Conservation (phyloP, 257 asterid species). For the Salvia hispanica region DNA sequence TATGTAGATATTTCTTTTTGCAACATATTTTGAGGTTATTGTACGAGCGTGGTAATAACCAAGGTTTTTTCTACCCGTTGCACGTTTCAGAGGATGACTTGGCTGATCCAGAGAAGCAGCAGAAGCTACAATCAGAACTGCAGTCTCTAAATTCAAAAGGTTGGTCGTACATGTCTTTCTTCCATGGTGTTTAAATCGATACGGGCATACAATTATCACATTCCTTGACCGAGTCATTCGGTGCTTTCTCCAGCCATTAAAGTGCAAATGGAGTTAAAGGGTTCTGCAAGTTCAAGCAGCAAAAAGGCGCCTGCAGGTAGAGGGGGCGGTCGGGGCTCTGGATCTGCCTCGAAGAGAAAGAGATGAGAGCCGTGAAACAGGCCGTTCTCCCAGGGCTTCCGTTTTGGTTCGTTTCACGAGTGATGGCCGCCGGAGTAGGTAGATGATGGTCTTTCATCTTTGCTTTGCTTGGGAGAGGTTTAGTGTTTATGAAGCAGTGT, state of each 20-base stretch:
- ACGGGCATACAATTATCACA: not conserved
- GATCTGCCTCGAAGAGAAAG: slow-evolving; percentile 71
- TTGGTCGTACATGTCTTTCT: slow-evolving; percentile 33
- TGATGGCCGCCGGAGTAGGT: not conserved
- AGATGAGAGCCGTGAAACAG: slow-evolving; percentile 42
- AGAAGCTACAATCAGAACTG: slow-evolving; percentile 70
- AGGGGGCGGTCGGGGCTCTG: slow-evolving; percentile 59
- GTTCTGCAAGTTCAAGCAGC: slow-evolving; percentile 54
- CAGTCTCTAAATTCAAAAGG: slow-evolving; percentile 72
- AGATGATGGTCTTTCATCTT: not conserved
- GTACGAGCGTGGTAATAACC: not conserved
- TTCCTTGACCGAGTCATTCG: not conserved
- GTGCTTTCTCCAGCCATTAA: slow-evolving; percentile 48
- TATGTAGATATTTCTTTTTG: slow-evolving; percentile 40
- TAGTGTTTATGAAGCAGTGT: not conserved
- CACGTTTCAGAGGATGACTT: slow-evolving; percentile 48
- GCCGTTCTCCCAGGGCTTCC: slow-evolving; percentile 3
- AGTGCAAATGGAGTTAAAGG: slow-evolving; percentile 79
- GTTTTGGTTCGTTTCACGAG: slow-evolving; percentile 12
- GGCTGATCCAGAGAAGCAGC: slow-evolving; percentile 46
- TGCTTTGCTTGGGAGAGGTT: not conserved
- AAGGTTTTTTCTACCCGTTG: slow-evolving; percentile 18
- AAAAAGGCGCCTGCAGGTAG: slow-evolving; percentile 64
- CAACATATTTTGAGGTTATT: too few relatives aligned
- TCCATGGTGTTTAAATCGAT: not conserved